Conservation (phyloP, 345 rosid species). For the Camelina neglecta region DNA sequence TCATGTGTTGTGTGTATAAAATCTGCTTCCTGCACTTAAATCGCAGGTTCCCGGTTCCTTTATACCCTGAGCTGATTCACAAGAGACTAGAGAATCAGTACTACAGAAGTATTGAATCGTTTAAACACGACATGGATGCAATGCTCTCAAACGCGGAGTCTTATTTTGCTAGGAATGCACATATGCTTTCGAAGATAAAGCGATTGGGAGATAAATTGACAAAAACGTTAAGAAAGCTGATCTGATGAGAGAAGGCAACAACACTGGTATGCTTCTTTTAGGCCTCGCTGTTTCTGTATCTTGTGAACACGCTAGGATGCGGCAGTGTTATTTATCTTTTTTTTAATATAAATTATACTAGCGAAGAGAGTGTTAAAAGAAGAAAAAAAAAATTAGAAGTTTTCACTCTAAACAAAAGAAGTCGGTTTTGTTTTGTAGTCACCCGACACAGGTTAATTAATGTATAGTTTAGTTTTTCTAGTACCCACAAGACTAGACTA, state of each 20-base stretch:
- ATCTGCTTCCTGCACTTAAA: neutral
- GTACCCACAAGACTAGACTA: slow-evolving; percentile 20
- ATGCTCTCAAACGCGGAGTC: slow-evolving; percentile 74
- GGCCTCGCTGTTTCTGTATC: neutral
- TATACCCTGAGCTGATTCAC: slow-evolving; percentile 77
- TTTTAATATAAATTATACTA: slow-evolving; percentile 8
- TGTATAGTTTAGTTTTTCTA: slow-evolving; percentile 29
- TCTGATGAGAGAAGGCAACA: neutral
- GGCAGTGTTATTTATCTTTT: neutral
- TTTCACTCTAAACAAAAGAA: neutral
- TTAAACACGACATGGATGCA: slow-evolving; percentile 67
- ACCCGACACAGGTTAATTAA: slow-evolving; percentile 19
- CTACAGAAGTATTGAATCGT: slow-evolving; percentile 72
- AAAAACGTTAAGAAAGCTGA: slow-evolving; percentile 48
- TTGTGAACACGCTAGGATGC: slow-evolving; percentile 20
- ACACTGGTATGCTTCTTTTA: slow-evolving; percentile 12
- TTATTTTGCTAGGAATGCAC: slow-evolving; percentile 53
- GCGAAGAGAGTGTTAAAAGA: slow-evolving; percentile 14
- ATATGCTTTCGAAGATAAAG: slow-evolving; percentile 55
- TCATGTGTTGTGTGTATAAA: slow-evolving; percentile 8
- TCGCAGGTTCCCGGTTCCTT: slow-evolving; percentile 83
- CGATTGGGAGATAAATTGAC: slow-evolving; percentile 65
- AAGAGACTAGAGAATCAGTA: slow-evolving; percentile 76
- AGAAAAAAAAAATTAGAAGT: neutral
- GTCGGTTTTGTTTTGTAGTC: slow-evolving; percentile 23